These are phyloP conservation scores for Coemansia sp. DNA, from an alignment of 192 early-diverging fungal genomes.

Conservation along the genomic window DNA sequence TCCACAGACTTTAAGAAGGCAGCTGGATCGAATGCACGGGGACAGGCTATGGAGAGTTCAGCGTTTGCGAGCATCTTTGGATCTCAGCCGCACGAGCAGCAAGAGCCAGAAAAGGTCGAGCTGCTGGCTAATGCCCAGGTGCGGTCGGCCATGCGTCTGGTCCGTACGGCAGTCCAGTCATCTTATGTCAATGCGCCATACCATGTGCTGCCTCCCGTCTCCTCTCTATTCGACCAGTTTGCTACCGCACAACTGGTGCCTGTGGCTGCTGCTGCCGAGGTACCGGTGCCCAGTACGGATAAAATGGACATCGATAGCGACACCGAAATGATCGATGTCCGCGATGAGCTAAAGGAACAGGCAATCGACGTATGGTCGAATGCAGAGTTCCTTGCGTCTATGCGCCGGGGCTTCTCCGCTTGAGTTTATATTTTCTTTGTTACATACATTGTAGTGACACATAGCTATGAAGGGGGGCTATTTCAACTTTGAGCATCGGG, in stretches of 20 bases:
- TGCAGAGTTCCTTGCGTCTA: constrained; percentile 8
- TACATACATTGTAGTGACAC: too few relatives aligned
- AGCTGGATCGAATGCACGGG: not conserved
- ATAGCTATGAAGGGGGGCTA: too few relatives aligned
- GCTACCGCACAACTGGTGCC: constrained; percentile 26
- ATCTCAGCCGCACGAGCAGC: constrained; percentile 10
- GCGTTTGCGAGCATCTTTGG: constrained; percentile 43
- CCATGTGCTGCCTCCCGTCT: constrained; percentile 58
- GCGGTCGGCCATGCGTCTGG: constrained; percentile 47
- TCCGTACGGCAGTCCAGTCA: constrained; percentile 44
- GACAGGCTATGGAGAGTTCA: constrained; percentile 22
- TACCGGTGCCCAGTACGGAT: not conserved
- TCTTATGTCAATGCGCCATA: constrained; percentile 52
- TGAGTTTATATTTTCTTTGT: not conserved
- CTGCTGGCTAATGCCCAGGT: constrained; percentile 11
- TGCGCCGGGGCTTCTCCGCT: constrained; percentile 9
- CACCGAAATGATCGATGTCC: constrained; percentile 6
- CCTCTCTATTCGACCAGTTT: constrained; percentile 54
- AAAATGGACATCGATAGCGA: constrained; percentile 1
- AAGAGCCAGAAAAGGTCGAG: constrained; percentile 5
- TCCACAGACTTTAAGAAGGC: not conserved
- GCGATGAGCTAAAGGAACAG: not conserved
- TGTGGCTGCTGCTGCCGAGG: not conserved
- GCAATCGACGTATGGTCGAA: not conserved
- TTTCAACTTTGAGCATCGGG: too few relatives aligned